Evolutionary conservation across 1,284 basidiomycete genomes (phyloP).

Genomic region (Puccinia coronata): DNA sequence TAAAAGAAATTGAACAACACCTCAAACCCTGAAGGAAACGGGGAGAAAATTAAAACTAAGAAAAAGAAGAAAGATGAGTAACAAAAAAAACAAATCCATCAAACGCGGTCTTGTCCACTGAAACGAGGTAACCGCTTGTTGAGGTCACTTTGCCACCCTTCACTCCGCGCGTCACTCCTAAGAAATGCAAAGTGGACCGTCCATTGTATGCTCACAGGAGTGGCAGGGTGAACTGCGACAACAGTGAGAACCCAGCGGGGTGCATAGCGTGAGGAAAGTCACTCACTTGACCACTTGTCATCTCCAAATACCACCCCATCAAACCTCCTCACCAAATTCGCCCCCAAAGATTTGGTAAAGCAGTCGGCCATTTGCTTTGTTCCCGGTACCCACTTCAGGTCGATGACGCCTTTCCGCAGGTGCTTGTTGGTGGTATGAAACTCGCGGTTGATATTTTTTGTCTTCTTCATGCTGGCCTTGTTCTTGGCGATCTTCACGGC

Average conservation of each 20-base stretch:
- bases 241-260: neutral
- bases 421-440: neutral
- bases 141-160: too few relatives aligned
- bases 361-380: slow-evolving; percentile 12
- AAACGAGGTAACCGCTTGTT: too few relatives aligned
- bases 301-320: neutral
- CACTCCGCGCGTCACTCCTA: too few relatives aligned
- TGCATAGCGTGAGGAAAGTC: neutral
- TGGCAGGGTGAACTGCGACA: neutral
- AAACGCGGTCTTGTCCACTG: too few relatives aligned
- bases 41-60: neutral
- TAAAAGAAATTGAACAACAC: neutral
- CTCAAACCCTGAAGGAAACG: neutral
- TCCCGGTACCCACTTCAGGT: neutral
- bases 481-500: neutral
- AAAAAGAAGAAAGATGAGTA: neutral
- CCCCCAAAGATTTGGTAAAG: slow-evolving; percentile 9
- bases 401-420: neutral
- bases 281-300: neutral
- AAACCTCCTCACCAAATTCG: neutral
- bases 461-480: neutral
- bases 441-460: neutral
- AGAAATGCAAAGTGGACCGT: neutral
- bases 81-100: too few relatives aligned
- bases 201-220: neutral